Percentiles rank a stretch among this genome's conserved stretches.
Evolutionary conservation across 805 yeast species (phyloP).

Genomic region (Barnettozyma pratensis): DNA sequence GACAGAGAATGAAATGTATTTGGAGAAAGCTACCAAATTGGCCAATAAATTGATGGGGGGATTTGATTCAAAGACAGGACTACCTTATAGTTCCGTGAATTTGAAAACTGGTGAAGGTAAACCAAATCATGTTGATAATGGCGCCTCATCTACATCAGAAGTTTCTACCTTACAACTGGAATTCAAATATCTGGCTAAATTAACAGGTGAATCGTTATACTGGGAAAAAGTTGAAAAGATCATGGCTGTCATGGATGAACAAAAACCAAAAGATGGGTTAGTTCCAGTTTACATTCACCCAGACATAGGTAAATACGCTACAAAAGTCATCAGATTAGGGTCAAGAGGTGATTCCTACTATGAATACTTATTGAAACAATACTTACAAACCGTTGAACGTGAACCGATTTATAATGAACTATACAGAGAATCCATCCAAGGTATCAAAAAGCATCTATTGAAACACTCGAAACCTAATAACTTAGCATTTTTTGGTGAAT

Average conservation of each 20-base stretch:
- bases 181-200: conserved; percentile 70
- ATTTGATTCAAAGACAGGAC: conserved; percentile 58
- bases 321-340: conserved; percentile 69
- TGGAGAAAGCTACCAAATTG: conserved; percentile 73
- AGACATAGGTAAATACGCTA: conserved; percentile 63
- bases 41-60: conserved; percentile 72
- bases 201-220: conserved; percentile 74
- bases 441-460: conserved; percentile 66
- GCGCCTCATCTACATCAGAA: conserved; percentile 87
- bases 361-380: conserved; percentile 83
- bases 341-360: conserved; percentile 93
- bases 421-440: conserved; percentile 73
- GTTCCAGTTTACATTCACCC: conserved; percentile 81
- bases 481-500: conserved; percentile 72
- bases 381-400: conserved; percentile 63
- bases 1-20: conserved; percentile 60
- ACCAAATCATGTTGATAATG: conserved; percentile 58
- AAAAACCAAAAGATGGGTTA: conserved; percentile 64
- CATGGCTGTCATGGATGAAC: conserved; percentile 62
- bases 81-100: conserved; percentile 79
- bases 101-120: conserved; percentile 57
- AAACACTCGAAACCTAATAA: conserved; percentile 56
- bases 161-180: conserved; percentile 84
- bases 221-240: conserved; percentile 78
- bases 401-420: conserved; percentile 61